These are phyloP conservation scores for Tanacetum coccineum DNA, from an alignment of 129 eudicot genomes.

Conservation along the genomic window DNA sequence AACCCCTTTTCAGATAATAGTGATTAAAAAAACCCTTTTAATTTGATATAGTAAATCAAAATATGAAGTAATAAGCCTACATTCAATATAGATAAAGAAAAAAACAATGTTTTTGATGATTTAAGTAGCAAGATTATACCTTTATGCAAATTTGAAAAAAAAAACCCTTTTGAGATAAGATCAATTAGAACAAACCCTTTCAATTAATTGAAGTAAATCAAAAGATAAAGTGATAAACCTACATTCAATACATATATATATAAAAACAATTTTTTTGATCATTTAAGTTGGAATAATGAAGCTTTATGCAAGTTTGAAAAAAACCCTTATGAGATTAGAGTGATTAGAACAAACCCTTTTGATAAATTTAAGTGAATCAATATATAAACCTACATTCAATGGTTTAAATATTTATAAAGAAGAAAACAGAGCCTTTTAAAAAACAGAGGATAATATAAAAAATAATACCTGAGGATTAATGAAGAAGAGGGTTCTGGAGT, in stretches of 20 bases:
- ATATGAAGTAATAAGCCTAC: constrained; percentile 4
- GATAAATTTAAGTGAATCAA: background rate
- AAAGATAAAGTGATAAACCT: no score
- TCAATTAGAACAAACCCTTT: no score
- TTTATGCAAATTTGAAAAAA: background rate
- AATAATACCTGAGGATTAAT: constrained; percentile 17
- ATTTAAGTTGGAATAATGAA: constrained; percentile 22
- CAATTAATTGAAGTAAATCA: no score
- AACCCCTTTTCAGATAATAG: no score
- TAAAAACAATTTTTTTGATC: constrained; percentile 20
- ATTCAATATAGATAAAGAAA: constrained; percentile 12
- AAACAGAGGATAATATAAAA: background rate
- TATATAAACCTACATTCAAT: constrained; percentile 21
- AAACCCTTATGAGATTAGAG: constrained; percentile 17
- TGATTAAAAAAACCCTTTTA: no score
- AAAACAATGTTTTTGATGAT: background rate
- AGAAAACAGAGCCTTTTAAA: constrained; percentile 17
- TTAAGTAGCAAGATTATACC: constrained; percentile 24
- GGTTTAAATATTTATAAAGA: background rate
- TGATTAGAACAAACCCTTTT: constrained; percentile 26
- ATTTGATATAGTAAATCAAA: no score
- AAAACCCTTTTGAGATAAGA: no score
- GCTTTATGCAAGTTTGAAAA: constrained; percentile 20
- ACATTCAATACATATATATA: no score
- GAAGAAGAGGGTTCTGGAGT: constrained; percentile 27